Percentiles rank a stretch among this genome's conserved stretches.
Evolutionary conservation across 1,139 yeast genomes (phyloP).

Genomic region (Geotrichum europaeum): DNA sequence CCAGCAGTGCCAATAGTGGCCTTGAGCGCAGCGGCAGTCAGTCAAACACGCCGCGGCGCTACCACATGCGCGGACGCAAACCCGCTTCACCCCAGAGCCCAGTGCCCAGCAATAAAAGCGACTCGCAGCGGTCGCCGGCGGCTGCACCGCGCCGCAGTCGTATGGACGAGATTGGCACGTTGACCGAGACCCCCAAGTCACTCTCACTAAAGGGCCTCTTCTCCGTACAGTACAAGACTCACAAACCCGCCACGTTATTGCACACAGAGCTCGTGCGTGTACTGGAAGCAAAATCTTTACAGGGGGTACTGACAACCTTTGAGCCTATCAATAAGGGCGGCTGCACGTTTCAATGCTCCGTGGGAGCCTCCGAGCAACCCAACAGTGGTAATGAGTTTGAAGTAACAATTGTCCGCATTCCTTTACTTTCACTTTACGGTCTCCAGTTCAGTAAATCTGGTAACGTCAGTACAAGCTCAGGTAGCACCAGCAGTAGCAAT

Average conservation of each 20-base stretch:
- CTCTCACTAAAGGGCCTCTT: background rate
- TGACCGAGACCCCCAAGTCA: background rate
- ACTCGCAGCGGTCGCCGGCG: background rate
- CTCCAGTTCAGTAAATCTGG: conserved; percentile 88
- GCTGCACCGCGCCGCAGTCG: background rate
- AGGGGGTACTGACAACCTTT: background rate
- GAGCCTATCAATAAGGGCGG: background rate
- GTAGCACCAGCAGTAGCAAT: conserved; percentile 36
- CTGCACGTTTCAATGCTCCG: background rate
- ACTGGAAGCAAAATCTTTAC: background rate
- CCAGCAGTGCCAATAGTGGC: background rate
- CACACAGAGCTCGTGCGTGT: background rate
- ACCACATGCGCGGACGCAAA: background rate
- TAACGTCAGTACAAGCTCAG: background rate
- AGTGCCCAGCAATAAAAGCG: background rate
- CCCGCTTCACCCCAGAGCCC: background rate
- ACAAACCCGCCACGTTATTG: background rate
- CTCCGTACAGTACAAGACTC: background rate
- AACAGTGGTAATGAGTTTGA: conserved; percentile 52
- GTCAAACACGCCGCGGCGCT: background rate
- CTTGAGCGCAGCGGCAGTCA: background rate
- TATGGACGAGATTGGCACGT: background rate
- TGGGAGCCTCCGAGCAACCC: background rate
- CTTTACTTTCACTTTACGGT: conserved; percentile 87
- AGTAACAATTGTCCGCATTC: conserved; percentile 87